phyloP scores from a whole-genome alignment of 805 yeast genomes.

The Torulaspora microellipsoides region DNA sequence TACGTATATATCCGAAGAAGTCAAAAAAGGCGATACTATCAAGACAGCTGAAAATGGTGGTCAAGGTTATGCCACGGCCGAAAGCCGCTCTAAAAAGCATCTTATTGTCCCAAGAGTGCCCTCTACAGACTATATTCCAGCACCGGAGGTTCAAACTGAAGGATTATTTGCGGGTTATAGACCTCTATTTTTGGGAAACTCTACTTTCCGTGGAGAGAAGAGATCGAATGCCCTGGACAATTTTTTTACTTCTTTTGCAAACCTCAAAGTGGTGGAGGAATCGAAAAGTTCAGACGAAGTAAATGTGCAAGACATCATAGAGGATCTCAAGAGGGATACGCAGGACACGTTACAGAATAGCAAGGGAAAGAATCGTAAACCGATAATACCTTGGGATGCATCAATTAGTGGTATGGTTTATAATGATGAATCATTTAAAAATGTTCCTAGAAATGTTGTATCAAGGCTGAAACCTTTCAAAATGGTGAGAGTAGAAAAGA shows the following conservation, averaged over 20 bases:
- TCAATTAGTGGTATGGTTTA: conserved; percentile 36
- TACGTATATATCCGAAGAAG: too few relatives aligned
- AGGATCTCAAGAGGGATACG: conserved; percentile 17
- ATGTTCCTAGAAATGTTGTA: conserved; percentile 38
- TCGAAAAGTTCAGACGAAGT: conserved; percentile 11
- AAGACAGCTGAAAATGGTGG: not conserved
- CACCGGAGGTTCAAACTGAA: conserved; percentile 32
- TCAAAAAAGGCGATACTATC: not conserved
- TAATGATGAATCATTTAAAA: conserved; percentile 33
- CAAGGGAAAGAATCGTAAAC: conserved; percentile 17
- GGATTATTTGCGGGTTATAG: conserved; percentile 45
- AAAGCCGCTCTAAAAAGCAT: not conserved
- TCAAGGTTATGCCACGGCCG: not conserved
- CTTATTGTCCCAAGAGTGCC: conserved; percentile 30
- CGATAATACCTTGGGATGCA: conserved; percentile 39
- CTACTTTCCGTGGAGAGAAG: conserved; percentile 14
- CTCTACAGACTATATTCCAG: conserved; percentile 28
- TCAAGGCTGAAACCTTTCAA: conserved; percentile 36
- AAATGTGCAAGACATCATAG: conserved; percentile 19
- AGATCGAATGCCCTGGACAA: conserved; percentile 15
- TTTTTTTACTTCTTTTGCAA: conserved; percentile 20
- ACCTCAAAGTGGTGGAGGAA: conserved; percentile 15
- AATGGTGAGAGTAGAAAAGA: conserved; percentile 64
- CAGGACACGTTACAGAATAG: conserved; percentile 7
- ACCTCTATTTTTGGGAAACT: conserved; percentile 42